Evolutionary conservation across 495 filamentous ascomycete species (phyloP), one percentile per base, ranked within the genome.

Genomic region (Penicillium coffeae): DNA sequence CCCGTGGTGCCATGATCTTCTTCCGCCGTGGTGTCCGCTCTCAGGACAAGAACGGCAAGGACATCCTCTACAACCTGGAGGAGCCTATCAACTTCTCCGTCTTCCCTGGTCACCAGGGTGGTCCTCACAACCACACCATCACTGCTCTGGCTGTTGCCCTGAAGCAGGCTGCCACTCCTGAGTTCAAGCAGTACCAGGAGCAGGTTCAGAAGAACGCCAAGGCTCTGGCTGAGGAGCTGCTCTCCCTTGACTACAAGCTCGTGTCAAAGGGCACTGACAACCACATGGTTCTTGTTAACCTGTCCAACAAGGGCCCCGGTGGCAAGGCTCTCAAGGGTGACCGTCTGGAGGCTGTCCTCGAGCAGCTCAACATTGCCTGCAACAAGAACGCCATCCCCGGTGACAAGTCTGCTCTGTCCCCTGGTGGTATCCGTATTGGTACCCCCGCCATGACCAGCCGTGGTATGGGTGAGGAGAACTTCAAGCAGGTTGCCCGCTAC

Each of bases 41-140:
- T 64, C 82, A 83, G 38, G 89, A 97, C 66, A 97, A 96, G 82
- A 80, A 82, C 45, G 88, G 89, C 58, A 93, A 96, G 77, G 84
- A 96, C 70, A 82, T 81, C 54, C 63, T 90, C 62, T 99, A 96
- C 63, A 90, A 99, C 65, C 83, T 99, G 32, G 94, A 97, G 77
- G 76, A 80, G 47, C 90, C 90, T 38, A 99, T 99, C 75, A 99
- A 99, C 80, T 92, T 95, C 73, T 95, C 90, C 49, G 94, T 99
- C 68, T 99, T 99, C 81, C 94, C 94, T 38, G 94, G 94, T 51
- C 94, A 99, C 75, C 94, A 99, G 78, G 94, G 94, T 64, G 94
- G 94, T 44, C 94, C 94, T 21, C 94, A 99, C 78, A 99, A 99
- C 80, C 94, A 99, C 82, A 99, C 94, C 70, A 99, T 99, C 74